Conservation (phyloP, 495 filamentous ascomycete genomes). For the Echria macrotheca region DNA sequence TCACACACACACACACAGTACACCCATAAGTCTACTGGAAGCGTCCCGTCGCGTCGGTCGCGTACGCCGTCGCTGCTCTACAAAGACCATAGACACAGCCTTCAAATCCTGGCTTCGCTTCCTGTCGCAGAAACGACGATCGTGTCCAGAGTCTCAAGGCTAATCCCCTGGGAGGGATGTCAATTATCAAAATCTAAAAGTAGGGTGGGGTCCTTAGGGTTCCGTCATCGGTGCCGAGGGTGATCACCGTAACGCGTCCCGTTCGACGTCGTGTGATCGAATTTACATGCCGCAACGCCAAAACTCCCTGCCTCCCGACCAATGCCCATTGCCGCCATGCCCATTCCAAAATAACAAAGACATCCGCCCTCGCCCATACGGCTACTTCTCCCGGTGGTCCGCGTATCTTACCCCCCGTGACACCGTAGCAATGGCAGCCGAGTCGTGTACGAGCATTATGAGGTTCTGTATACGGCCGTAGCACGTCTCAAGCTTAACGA, state of each 20-base stretch:
- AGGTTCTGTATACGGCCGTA: conserved; percentile 1
- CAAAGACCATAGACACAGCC: conserved; percentile 2
- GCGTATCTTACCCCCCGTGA: conserved; percentile 3
- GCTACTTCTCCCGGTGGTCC: conserved; percentile 1
- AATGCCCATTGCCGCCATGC: conserved; percentile 1
- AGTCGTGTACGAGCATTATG: conserved; percentile 1
- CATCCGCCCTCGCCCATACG: conserved; percentile 1
- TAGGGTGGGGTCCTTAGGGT: conserved; percentile 3
- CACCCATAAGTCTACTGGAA: not conserved
- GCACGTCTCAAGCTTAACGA: conserved; percentile 2
- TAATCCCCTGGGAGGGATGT: conserved; percentile 1
- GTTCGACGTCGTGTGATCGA: conserved; percentile 1
- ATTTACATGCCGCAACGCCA: conserved; percentile 1
- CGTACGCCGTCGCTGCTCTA: not conserved
- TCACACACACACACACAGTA: not conserved
- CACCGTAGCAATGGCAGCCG: conserved; percentile 1
- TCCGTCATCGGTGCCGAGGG: conserved; percentile 2
- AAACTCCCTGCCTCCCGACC: conserved; percentile 1
- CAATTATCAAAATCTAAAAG: conserved; percentile 4
- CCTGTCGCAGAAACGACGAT: conserved; percentile 1
- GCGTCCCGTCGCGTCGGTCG: conserved; percentile 1
- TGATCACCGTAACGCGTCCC: conserved; percentile 2
- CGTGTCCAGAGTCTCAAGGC: not conserved
- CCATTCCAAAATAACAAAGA: conserved; percentile 1
- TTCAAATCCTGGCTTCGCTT: conserved; percentile 2